Evolutionary conservation across 768 basidiomycete genomes (phyloP).

Genomic region (Termitomyces bulborhizus): DNA sequence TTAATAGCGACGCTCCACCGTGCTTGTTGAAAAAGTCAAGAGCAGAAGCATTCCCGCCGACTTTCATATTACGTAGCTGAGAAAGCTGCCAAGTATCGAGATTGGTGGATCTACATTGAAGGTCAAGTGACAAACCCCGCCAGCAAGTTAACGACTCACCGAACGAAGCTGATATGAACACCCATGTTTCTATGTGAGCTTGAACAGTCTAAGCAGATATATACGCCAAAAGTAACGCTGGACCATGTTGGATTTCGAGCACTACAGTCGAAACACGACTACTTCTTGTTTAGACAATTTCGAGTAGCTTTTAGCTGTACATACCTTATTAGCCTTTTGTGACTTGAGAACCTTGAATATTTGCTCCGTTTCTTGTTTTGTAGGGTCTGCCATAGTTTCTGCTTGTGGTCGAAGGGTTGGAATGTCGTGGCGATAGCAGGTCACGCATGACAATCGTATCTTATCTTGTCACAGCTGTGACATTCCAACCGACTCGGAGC

Average conservation of each 20-base stretch:
- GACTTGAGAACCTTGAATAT: slow-evolving; percentile 76
- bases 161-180: slow-evolving; percentile 95
- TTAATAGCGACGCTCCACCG: slow-evolving; percentile 66
- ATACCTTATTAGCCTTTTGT: slow-evolving; percentile 86
- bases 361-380: slow-evolving; percentile 83
- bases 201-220: slow-evolving; percentile 97
- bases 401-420: slow-evolving; percentile 17
- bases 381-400: slow-evolving; percentile 59
- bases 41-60: slow-evolving; percentile 86
- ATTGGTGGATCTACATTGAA: slow-evolving; percentile 80
- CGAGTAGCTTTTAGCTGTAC: slow-evolving; percentile 1
- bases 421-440: slow-evolving; percentile 25
- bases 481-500: too few species aligned
- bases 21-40: slow-evolving; percentile 88
- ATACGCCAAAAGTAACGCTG: slow-evolving; percentile 92
- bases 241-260: slow-evolving; percentile 98
- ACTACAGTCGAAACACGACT: slow-evolving; percentile 87
- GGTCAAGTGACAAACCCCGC: slow-evolving; percentile 4
- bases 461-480: slow-evolving; percentile 4
- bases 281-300: not conserved
- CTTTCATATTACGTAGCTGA: slow-evolving; percentile 94
- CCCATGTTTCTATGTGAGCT: slow-evolving; percentile 94
- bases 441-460: slow-evolving; percentile 11
- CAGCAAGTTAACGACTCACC: slow-evolving; percentile 42
- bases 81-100: slow-evolving; percentile 89